Evolutionary conservation across 208 protist genomes (phyloP).

Genomic region (Acanthamoeba triangularis): DNA sequence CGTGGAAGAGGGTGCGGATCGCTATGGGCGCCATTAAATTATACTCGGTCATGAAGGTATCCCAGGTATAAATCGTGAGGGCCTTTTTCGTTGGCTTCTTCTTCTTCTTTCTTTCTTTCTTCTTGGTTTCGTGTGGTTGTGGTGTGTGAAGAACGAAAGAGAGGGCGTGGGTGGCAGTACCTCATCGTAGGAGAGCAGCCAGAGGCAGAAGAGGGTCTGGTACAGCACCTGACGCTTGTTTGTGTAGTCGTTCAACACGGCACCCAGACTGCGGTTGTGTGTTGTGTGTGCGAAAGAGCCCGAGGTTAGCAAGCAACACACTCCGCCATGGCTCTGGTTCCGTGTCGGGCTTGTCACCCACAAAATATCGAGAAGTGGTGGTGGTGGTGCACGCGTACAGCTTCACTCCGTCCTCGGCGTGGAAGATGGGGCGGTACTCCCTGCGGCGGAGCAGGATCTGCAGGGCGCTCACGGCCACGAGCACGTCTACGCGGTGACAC

Average conservation of each 20-base stretch:
- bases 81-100: neutral
- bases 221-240: conserved; percentile 67
- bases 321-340: too few species aligned
- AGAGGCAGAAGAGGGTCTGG: conserved; percentile 67
- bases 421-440: conserved; percentile 43
- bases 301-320: too few species aligned
- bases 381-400: neutral
- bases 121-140: too few species aligned
- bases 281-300: too few species aligned
- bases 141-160: too few species aligned
- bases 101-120: too few species aligned
- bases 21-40: conserved; percentile 51
- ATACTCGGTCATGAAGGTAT: neutral
- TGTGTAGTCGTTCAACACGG: conserved; percentile 45
- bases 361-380: too few species aligned
- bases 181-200: conserved; percentile 64
- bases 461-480: conserved; percentile 18
- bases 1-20: neutral
- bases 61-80: conserved; percentile 53
- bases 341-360: too few species aligned
- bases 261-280: neutral
- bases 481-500: neutral
- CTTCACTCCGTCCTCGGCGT: conserved; percentile 18
- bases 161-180: neutral
- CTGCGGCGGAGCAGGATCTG: conserved; percentile 48